phyloP scores from a whole-genome alignment of 2,329 filamentous ascomycete species.

The Sodiomyces alkalinus region DNA sequence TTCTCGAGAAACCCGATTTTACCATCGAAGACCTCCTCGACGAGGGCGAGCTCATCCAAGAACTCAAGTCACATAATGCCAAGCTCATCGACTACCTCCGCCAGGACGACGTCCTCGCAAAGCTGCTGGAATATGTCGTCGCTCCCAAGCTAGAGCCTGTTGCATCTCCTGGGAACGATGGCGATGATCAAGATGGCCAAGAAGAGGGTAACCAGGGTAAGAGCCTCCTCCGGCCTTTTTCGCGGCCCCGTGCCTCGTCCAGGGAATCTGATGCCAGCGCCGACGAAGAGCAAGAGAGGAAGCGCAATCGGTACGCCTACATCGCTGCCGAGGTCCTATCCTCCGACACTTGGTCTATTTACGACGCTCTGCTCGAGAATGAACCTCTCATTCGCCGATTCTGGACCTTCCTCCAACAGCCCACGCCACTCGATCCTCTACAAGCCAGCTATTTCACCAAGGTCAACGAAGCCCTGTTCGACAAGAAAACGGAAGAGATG shows the following conservation, averaged over 20 bases:
- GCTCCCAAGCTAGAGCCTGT: constrained; percentile 53
- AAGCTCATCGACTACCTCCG: constrained; percentile 94
- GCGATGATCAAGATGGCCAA: constrained; percentile 34
- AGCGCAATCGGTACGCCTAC: constrained; percentile 85
- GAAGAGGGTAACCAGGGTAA: constrained; percentile 28
- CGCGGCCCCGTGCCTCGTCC: constrained; percentile 38
- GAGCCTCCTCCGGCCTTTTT: constrained; percentile 28
- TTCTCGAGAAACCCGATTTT: constrained; percentile 93
- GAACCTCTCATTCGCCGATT: constrained; percentile 65
- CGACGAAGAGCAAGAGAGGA: constrained; percentile 66
- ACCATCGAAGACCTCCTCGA: constrained; percentile 91
- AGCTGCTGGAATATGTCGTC: constrained; percentile 80
- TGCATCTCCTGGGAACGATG: constrained; percentile 34
- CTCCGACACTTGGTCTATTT: constrained; percentile 93
- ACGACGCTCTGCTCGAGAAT: constrained; percentile 81
- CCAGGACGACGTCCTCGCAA: constrained; percentile 71
- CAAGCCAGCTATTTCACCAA: constrained; percentile 98
- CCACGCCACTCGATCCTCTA: constrained; percentile 77
- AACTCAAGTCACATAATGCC: constrained; percentile 95
- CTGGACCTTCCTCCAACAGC: constrained; percentile 75
- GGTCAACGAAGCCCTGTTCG: constrained; percentile 92
- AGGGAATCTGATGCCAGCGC: constrained; percentile 30
- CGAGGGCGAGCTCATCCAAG: constrained; percentile 90
- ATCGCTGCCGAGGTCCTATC: constrained; percentile 86
- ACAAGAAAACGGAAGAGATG: constrained; percentile 98